phyloP scores from a whole-genome alignment of 495 filamentous ascomycete genomes.

The Endocarpon pusillum region DNA sequence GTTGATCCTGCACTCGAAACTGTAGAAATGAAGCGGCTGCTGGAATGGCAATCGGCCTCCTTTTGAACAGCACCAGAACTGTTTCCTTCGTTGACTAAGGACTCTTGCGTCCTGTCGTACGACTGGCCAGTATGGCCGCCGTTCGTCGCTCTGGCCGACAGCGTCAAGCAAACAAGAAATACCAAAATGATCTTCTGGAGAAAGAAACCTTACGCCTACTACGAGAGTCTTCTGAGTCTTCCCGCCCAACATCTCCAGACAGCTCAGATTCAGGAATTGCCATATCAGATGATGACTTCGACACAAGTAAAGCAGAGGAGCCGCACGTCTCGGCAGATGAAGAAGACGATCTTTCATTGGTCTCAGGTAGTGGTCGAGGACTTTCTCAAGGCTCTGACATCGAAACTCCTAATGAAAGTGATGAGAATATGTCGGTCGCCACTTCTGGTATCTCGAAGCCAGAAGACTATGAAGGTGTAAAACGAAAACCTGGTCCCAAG shows the following conservation, averaged over 20 bases:
- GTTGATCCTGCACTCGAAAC: no score
- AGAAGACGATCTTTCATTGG: conserved; percentile 5
- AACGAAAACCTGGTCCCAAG: background rate
- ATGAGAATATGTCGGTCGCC: conserved; percentile 7
- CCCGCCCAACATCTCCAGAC: no score
- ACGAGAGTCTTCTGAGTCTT: conserved; percentile 10
- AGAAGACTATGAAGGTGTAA: background rate
- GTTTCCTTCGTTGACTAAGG: no score
- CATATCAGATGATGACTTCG: conserved; percentile 7
- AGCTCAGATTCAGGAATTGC: conserved; percentile 3
- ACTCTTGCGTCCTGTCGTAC: no score
- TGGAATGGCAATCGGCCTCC: no score
- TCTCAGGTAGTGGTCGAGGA: conserved; percentile 1
- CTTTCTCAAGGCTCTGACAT: conserved; percentile 12
- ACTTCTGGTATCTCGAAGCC: conserved; percentile 1
- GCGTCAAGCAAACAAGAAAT: conserved; percentile 11
- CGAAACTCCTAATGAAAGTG: conserved; percentile 9
- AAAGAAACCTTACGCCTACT: conserved; percentile 6
- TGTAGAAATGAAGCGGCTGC: no score
- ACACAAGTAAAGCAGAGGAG: background rate
- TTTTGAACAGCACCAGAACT: no score
- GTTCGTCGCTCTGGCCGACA: conserved; percentile 12
- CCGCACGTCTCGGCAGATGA: conserved; percentile 2
- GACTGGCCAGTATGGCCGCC: no score
- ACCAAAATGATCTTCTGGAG: conserved; percentile 8